These are phyloP conservation scores for Erodium maritimum DNA, from an alignment of 345 rosid genomes.

Conservation along the genomic window DNA sequence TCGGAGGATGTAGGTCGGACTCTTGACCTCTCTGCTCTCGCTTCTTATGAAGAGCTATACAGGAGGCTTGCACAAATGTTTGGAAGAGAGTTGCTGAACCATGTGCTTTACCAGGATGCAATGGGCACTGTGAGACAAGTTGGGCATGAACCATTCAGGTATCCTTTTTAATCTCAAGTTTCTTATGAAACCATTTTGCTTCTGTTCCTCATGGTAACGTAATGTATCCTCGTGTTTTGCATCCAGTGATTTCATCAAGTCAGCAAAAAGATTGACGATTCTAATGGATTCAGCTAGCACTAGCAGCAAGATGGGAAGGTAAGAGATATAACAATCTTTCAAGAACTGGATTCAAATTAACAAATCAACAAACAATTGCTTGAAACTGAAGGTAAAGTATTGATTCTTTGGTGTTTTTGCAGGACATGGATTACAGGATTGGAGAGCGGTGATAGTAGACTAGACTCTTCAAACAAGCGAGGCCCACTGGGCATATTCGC, in stretches of 20 bases:
- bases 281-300: constrained; percentile 39
- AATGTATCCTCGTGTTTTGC: not conserved
- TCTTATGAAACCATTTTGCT: not conserved
- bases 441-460: constrained; percentile 42
- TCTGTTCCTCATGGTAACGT: constrained; percentile 1
- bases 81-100: constrained; percentile 39
- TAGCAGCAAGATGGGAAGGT: constrained; percentile 51
- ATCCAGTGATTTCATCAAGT: constrained; percentile 49
- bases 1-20: constrained; percentile 85
- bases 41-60: constrained; percentile 71
- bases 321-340: constrained; percentile 9
- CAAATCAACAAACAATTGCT: no score
- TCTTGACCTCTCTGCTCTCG: constrained; percentile 60
- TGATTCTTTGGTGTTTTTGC: constrained; percentile 10
- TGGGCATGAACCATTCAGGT: constrained; percentile 93
- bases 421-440: constrained; percentile 65
- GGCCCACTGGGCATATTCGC: constrained; percentile 75
- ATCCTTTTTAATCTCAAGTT: not conserved
- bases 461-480: constrained; percentile 48
- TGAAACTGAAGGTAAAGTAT: not conserved
- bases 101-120: constrained; percentile 60
- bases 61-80: constrained; percentile 60
- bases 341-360: not conserved
- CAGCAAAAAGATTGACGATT: constrained; percentile 65
- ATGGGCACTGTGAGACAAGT: constrained; percentile 43